A percentile compares a stretch with the other conserved stretches of the same genome.
These are phyloP conservation scores for Suillus placidus DNA, from an alignment of 768 basidiomycete species.

Conservation along the genomic window DNA sequence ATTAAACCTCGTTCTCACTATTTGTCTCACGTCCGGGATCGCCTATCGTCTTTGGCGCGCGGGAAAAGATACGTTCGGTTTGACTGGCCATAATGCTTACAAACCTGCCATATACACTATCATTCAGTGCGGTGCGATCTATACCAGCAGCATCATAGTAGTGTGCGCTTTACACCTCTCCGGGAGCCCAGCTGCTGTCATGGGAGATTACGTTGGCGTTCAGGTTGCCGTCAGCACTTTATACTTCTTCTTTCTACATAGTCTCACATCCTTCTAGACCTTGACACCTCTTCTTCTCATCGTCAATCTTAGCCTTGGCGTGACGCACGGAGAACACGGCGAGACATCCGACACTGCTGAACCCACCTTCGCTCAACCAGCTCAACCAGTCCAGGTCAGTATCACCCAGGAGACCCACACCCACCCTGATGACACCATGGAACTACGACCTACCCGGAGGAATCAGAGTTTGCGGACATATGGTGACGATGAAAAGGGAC, in stretches of 20 bases:
- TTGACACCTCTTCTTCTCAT: constrained; percentile 4
- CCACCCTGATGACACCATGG: neutral
- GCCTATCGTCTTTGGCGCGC: constrained; percentile 18
- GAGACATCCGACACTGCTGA: too few species aligned
- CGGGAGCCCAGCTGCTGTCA: neutral
- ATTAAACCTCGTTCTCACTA: constrained; percentile 17
- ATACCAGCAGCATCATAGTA: constrained; percentile 18
- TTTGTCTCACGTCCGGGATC: constrained; percentile 17
- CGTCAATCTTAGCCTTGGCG: neutral
- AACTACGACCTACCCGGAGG: neutral
- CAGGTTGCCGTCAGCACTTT: neutral
- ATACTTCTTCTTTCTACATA: neutral
- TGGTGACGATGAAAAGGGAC: neutral
- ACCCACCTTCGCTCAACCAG: neutral
- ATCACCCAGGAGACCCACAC: neutral
- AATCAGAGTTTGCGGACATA: neutral
- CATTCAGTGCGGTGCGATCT: constrained; percentile 23
- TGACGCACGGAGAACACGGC: neutral
- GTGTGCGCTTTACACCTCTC: constrained; percentile 10
- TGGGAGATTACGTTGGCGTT: constrained; percentile 6
- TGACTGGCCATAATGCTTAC: constrained; percentile 10
- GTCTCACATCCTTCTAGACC: neutral
- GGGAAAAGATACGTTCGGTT: neutral
- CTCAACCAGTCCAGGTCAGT: neutral
- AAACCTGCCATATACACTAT: constrained; percentile 17